These are phyloP conservation scores for Pleodorina starrii DNA, from an alignment of 139 green algal species.

Conservation along the genomic window DNA sequence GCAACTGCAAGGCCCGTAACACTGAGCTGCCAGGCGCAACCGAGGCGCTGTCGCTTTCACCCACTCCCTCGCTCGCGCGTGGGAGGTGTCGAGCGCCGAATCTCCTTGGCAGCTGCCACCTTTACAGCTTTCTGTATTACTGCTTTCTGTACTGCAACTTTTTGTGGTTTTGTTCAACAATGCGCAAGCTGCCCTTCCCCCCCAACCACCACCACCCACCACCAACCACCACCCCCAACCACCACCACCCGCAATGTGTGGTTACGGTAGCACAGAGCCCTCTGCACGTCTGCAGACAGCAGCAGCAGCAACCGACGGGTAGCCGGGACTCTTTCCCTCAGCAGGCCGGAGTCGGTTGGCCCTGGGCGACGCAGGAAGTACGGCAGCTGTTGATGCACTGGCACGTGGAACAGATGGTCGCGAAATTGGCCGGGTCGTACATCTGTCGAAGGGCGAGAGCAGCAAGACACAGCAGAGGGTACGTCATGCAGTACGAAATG, in stretches of 20 bases:
- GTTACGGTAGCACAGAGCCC: not conserved
- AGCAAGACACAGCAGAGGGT: too few species aligned
- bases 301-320: too few species aligned
- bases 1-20: too few species aligned
- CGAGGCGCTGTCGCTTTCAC: too few species aligned
- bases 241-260: not conserved
- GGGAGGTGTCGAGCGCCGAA: too few species aligned
- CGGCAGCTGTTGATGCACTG: slow-evolving; percentile 24
- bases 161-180: not conserved
- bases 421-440: slow-evolving; percentile 32
- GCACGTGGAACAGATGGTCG: slow-evolving; percentile 27
- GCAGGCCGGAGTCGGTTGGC: not conserved
- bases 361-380: not conserved
- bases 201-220: not conserved
- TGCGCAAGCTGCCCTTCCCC: not conserved
- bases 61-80: too few species aligned
- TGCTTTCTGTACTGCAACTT: too few species aligned
- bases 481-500: not conserved
- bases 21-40: too few species aligned
- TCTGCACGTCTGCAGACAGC: too few species aligned
- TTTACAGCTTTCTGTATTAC: too few species aligned
- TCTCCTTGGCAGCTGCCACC: too few species aligned
- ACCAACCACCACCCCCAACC: not conserved
- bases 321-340: not conserved
- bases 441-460: too few species aligned